These are phyloP conservation scores for Fusarium decemcellulare DNA, from an alignment of 2,329 filamentous ascomycete genomes.

Conservation along the genomic window DNA sequence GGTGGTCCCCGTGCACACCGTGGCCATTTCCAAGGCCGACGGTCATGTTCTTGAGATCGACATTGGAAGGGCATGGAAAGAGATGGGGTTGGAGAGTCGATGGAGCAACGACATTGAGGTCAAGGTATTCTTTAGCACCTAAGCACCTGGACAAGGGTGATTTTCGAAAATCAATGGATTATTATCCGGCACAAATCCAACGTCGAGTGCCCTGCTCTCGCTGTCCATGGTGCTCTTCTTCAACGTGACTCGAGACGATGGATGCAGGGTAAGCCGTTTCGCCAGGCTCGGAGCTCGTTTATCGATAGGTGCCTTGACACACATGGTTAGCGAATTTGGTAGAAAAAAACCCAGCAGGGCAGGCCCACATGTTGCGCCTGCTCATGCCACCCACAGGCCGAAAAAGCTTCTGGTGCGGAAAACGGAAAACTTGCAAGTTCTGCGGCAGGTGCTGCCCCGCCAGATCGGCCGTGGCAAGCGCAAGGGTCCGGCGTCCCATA, in stretches of 20 bases:
- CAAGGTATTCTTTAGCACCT: slow-evolving; percentile 69
- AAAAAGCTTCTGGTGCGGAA: slow-evolving; percentile 2
- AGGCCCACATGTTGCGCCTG: not conserved
- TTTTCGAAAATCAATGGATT: not conserved
- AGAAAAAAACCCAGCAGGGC: slow-evolving; percentile 14
- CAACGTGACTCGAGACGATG: no score
- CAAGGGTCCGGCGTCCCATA: slow-evolving; percentile 46
- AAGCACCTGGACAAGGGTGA: slow-evolving; percentile 3
- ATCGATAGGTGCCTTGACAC: not conserved
- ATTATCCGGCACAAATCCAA: not conserved
- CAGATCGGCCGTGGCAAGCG: slow-evolving; percentile 30
- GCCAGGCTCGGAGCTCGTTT: no score
- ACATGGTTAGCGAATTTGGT: not conserved
- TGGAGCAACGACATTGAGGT: slow-evolving; percentile 87
- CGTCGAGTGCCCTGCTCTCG: no score
- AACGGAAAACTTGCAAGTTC: not conserved
- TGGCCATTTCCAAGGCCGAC: slow-evolving; percentile 68
- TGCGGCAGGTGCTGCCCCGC: slow-evolving; percentile 28
- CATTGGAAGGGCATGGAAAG: slow-evolving; percentile 81
- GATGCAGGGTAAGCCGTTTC: no score
- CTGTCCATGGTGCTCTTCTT: no score
- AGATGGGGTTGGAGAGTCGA: slow-evolving; percentile 76
- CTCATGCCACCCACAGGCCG: not conserved
- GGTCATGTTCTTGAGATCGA: slow-evolving; percentile 81
- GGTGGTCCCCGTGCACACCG: slow-evolving; percentile 77